These are phyloP conservation scores for Leccinum pachyderme DNA, from an alignment of 1,284 basidiomycete genomes.

Conservation along the genomic window DNA sequence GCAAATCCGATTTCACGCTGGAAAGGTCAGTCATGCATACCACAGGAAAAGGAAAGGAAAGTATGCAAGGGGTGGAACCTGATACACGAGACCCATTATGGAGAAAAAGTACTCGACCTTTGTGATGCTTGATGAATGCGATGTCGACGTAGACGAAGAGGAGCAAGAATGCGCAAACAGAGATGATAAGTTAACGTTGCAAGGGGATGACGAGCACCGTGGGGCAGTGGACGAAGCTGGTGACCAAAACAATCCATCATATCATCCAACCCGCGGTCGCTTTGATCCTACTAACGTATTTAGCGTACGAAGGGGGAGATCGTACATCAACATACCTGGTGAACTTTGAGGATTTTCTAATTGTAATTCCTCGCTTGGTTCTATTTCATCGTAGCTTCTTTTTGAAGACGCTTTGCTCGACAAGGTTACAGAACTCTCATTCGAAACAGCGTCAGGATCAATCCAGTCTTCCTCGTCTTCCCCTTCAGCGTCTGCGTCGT, in stretches of 20 bases:
- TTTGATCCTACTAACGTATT: constrained; percentile 32
- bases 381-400: constrained; percentile 48
- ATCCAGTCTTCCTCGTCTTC: constrained; percentile 39
- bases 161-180: constrained; percentile 8
- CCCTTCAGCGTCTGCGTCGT: constrained; percentile 43
- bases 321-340: constrained; percentile 40
- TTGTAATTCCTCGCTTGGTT: constrained; percentile 37
- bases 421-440: constrained; percentile 43
- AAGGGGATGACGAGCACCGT: not conserved
- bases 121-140: constrained; percentile 13
- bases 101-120: constrained; percentile 34
- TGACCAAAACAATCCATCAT: not conserved
- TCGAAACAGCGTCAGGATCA: constrained; percentile 36
- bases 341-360: constrained; percentile 36
- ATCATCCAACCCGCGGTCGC: constrained; percentile 37
- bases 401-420: constrained; percentile 47
- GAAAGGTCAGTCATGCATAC: constrained; percentile 29
- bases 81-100: constrained; percentile 2
- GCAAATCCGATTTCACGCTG: constrained; percentile 17
- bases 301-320: not conserved
- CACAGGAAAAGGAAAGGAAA: constrained; percentile 4
- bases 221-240: not conserved
- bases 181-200: constrained; percentile 33
- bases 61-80: not conserved
- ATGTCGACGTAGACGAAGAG: constrained; percentile 3